These are phyloP conservation scores for Iris macrosiphon DNA, from an alignment of 106 monocot genomes.

Conservation along the genomic window DNA sequence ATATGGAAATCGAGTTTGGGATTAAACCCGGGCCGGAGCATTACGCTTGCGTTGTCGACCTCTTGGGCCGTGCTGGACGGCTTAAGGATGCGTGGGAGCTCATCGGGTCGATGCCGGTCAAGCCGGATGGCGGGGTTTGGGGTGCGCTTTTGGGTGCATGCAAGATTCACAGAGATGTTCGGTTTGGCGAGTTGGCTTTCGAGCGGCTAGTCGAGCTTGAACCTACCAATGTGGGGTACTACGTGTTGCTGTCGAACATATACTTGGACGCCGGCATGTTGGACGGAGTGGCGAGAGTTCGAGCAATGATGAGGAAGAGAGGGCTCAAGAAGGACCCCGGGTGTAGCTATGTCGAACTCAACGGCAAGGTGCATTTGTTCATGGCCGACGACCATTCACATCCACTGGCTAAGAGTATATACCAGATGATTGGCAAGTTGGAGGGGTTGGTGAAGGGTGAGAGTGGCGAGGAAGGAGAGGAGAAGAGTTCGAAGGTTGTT, in stretches of 20 bases:
- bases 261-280: constrained; percentile 43
- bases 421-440: constrained; percentile 30
- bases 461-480: not conserved
- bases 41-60: constrained; percentile 76
- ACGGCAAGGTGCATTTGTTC: constrained; percentile 60
- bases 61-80: constrained; percentile 63
- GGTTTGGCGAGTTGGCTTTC: constrained; percentile 52
- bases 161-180: constrained; percentile 66
- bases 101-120: constrained; percentile 43
- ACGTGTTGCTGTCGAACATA: constrained; percentile 64
- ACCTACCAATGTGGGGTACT: constrained; percentile 71
- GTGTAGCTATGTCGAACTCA: constrained; percentile 56
- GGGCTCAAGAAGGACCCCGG: constrained; percentile 74
- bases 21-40: constrained; percentile 40
- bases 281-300: constrained; percentile 43
- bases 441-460: constrained; percentile 22
- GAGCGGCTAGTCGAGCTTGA: constrained; percentile 38
- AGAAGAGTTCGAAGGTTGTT: not conserved
- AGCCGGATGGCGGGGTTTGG: constrained; percentile 75
- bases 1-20: constrained; percentile 31
- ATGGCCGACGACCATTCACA: constrained; percentile 81
- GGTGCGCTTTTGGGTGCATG: constrained; percentile 71
- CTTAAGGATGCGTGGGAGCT: constrained; percentile 45
- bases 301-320: constrained; percentile 46
- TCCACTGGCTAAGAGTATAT: constrained; percentile 37